Evolutionary conservation across 179 eudicot species (phyloP).

Genomic region (Dionaea muscipula): DNA sequence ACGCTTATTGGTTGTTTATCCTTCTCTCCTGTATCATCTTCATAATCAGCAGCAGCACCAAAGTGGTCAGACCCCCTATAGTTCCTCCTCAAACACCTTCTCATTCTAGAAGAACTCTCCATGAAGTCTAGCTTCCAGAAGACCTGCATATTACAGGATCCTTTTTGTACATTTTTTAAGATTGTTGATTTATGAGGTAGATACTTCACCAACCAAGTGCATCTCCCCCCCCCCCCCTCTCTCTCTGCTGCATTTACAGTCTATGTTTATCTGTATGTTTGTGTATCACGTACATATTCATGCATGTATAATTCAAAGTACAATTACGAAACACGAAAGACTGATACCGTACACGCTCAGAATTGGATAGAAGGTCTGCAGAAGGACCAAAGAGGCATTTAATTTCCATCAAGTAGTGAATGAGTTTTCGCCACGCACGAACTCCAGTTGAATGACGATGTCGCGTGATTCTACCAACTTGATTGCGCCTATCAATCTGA

Average conservation of each 20-base stretch:
- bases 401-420: constrained; percentile 70
- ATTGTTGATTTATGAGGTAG: background rate
- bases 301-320: background rate
- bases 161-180: background rate
- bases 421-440: constrained; percentile 94
- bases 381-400: constrained; percentile 85
- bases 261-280: too few species aligned
- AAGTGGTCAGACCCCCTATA: constrained; percentile 71
- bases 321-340: constrained; percentile 6
- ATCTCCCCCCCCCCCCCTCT: too few species aligned
- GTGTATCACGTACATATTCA: too few species aligned
- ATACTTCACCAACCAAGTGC: background rate
- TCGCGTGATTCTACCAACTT: constrained; percentile 51
- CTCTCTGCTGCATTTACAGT: too few species aligned
- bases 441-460: constrained; percentile 61
- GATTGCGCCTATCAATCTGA: constrained; percentile 81
- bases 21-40: constrained; percentile 34
- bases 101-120: constrained; percentile 94
- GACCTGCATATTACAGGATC: constrained; percentile 26
- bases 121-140: constrained; percentile 90
- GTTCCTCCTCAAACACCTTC: constrained; percentile 66
- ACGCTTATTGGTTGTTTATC: constrained; percentile 25
- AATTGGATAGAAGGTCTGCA: constrained; percentile 40
- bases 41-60: constrained; percentile 85
- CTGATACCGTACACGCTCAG: constrained; percentile 46